Percentiles rank a stretch among this genome's conserved stretches.
Conservation (phyloP, 148 eudicot genomes). For the Vaccinium corymbosum region DNA sequence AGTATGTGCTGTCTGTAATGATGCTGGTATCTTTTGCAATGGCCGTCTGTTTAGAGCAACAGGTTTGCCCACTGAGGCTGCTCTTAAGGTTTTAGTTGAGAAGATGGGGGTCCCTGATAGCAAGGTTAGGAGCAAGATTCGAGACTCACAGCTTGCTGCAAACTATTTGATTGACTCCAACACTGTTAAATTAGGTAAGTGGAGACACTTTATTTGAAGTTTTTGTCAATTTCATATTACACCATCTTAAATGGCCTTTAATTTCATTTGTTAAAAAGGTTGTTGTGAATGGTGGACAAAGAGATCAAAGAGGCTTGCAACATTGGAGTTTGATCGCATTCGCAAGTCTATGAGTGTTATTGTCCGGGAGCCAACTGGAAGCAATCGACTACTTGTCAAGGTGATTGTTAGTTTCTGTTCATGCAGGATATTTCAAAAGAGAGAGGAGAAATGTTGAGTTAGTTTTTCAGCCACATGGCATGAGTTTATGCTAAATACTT, state of each 20-base stretch:
- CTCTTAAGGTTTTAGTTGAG: slow-evolving; percentile 86
- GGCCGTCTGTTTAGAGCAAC: slow-evolving; percentile 58
- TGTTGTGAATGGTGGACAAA: slow-evolving; percentile 79
- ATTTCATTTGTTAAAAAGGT: slow-evolving; percentile 30
- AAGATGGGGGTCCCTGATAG: slow-evolving; percentile 88
- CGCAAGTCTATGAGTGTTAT: slow-evolving; percentile 95
- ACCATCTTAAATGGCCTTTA: background rate
- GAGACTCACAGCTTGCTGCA: slow-evolving; percentile 51
- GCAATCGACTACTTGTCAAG: slow-evolving; percentile 78
- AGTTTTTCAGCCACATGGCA: background rate
- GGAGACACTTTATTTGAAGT: background rate
- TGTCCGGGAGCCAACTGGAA: slow-evolving; percentile 58
- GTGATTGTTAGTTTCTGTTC: slow-evolving; percentile 27
- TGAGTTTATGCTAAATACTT: background rate
- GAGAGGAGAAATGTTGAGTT: background rate
- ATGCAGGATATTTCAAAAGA: background rate
- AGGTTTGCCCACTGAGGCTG: slow-evolving; percentile 91
- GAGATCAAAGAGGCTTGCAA: slow-evolving; percentile 66
- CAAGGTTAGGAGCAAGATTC: slow-evolving; percentile 56
- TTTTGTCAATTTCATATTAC: background rate
- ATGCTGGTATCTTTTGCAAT: slow-evolving; percentile 62
- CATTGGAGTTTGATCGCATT: slow-evolving; percentile 81
- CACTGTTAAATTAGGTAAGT: slow-evolving; percentile 62
- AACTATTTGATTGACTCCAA: slow-evolving; percentile 51
- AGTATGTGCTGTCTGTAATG: slow-evolving; percentile 79